phyloP scores from a whole-genome alignment of 2,329 filamentous ascomycete genomes.

The Xylaria sp. region DNA sequence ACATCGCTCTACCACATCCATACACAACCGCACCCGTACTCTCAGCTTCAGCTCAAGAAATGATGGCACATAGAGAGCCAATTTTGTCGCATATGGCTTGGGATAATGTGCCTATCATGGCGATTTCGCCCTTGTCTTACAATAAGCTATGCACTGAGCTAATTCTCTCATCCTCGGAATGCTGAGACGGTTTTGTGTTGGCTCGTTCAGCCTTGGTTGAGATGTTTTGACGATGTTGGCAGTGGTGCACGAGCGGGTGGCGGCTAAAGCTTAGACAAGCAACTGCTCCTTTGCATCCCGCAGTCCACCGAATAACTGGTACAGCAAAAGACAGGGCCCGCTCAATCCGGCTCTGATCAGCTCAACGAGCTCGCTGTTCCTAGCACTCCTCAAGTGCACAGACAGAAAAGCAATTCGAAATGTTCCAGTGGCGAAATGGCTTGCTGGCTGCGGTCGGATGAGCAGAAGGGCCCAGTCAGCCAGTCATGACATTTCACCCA shows the following conservation, averaged over 20 bases:
- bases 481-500: constrained; percentile 8
- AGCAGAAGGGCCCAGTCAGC: not conserved
- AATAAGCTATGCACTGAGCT: constrained; percentile 7
- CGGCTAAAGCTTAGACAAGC: constrained; percentile 29
- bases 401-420: not conserved
- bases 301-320: constrained; percentile 20
- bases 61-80: constrained; percentile 4
- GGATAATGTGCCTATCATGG: constrained; percentile 4
- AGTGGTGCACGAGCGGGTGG: constrained; percentile 28
- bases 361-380: constrained; percentile 14
- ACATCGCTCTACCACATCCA: constrained; percentile 20
- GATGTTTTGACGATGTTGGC: constrained; percentile 9
- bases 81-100: not conserved
- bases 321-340: constrained; percentile 29
- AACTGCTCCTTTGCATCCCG: constrained; percentile 20
- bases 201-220: constrained; percentile 16
- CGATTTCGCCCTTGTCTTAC: constrained; percentile 15
- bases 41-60: constrained; percentile 6
- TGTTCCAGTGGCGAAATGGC: not conserved
- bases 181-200: constrained; percentile 17
- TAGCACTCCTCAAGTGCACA: constrained; percentile 3
- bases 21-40: constrained; percentile 11
- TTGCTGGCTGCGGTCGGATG: not conserved
- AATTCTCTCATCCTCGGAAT: constrained; percentile 9
- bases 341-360: constrained; percentile 19